Evolutionary conservation across 164 flowering plant genomes (phyloP), one percentile per base, ranked within the genome.

Genomic region (Sextonia rubra): DNA sequence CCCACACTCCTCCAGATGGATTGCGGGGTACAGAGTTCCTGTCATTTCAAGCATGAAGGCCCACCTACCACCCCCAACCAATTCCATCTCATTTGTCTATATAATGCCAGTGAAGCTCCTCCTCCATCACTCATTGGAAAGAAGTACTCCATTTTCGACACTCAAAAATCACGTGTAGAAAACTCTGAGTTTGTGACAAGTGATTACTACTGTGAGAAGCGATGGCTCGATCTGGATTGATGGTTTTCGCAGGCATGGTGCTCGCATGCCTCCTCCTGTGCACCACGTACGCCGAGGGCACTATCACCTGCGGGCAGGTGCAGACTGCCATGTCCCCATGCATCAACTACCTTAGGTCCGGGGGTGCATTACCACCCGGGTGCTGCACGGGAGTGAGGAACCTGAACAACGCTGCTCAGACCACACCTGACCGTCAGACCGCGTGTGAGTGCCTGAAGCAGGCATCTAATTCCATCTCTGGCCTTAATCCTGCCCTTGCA

Each of bases 401-500:
- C 5, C 76, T 78, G 2, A 69, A 58, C 18, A 25, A 24, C 4
- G 65, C 68, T 1, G 81, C 81, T 2, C 29, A 18, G 18, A 75
- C 55, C 73, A 72, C 81, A 3, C 64, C 62, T 0, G 76, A 75
- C 47, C 78, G 81, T 12, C 64, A 60, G 58, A 11, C 63, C 0
- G 79, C 78, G 0, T 83, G 83, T 60, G n/a, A 12, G 1, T 83
- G 85, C 78, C 22, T 83, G 60, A 78, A 80, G 37, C 6, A 32
- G 23, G 49, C 77, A 0, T 44, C 78, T 0, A 6, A 29, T 24
- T 0, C 24, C 18, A 63, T 47, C 61, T 2, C 52, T 0, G 71
- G 72, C 1, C 18, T 78, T 52, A 47, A 80, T 3, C 14, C 0
- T 24, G 71, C 22, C 1, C 23, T 29, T 12, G 83, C 78, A 3